phyloP scores from a whole-genome alignment of 345 rosid genomes.

The Conringia planisiliqua region DNA sequence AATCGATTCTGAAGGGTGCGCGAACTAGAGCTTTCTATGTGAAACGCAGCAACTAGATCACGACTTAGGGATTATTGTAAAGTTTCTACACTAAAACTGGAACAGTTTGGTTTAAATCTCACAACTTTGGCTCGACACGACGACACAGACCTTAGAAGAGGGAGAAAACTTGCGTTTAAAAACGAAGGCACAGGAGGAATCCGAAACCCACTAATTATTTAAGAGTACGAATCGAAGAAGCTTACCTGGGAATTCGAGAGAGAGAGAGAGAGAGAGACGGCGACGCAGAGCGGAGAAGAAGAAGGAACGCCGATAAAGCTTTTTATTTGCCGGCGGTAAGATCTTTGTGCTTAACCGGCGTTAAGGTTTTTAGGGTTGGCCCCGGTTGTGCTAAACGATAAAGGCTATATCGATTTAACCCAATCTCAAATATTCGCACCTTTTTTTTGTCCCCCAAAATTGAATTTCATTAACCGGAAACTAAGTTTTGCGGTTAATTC shows the following conservation, averaged over 20 bases:
- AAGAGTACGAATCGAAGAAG: conserved; percentile 14
- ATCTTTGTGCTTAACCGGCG: conserved; percentile 17
- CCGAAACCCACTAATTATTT: background rate
- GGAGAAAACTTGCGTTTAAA: background rate
- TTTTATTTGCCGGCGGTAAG: background rate
- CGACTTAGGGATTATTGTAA: background rate
- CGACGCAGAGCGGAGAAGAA: background rate
- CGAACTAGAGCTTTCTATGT: background rate
- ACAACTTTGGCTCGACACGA: conserved; percentile 1
- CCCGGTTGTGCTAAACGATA: background rate
- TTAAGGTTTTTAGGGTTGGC: conserved; percentile 24
- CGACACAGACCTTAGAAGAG: background rate
- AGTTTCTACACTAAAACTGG: background rate
- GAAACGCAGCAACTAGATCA: conserved; percentile 11
- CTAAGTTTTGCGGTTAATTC: background rate
- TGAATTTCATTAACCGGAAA: background rate
- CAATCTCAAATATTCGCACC: background rate
- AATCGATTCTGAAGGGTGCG: background rate
- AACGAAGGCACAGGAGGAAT: conserved; percentile 1
- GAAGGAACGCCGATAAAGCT: background rate
- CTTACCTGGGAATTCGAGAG: conserved; percentile 4
- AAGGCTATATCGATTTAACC: background rate
- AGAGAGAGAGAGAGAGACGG: background rate
- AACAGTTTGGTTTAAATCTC: background rate
- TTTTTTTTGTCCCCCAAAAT: background rate